Evolutionary conservation across 2,329 filamentous ascomycete species (phyloP), one percentile per base, ranked within the genome.

Genomic region (Cladosporium colombiae): DNA sequence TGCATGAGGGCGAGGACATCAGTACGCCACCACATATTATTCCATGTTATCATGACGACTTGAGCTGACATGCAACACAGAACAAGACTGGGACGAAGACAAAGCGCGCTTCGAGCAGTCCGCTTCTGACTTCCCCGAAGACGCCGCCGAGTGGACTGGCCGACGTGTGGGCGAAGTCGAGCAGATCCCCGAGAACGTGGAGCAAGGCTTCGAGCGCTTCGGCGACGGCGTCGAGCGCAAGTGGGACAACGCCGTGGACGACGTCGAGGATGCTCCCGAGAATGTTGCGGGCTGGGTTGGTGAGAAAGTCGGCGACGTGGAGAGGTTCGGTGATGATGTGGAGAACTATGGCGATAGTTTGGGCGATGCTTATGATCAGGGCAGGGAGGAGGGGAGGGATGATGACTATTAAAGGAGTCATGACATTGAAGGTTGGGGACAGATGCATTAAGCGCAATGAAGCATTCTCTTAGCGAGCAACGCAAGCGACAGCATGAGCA

Each of bases 1-100:
- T 79, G 77, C 78, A 83, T 66, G 81, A 82, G 65, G 80, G 79
- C 5, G 74, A 80, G 62, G 76, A 81, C 71, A 76, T 81, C 35
- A 72, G 78, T 79, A 70, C 62, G 75, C 6, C 29, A 55, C 18
- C 14, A 31, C 10, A 16, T 5, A 16, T 5, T 14, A 3, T 5
- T 4, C n/a, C 40, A 46, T 5, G 10, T 13, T 13, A 46, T 21
- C 8, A 46, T 46, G n/a, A n/a, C 49, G 1, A 8, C 10, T 14
- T 6, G 18, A 25, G 18, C 29, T 59, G 14, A 59, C 40, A 21
- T 14, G 3, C 8, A 16, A 18, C n/a, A 44, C 46, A 65, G 62
- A 69, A 11, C 53, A 67, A 14, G 68, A 69, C 61, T 65, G 65
- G 61, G 63, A 70, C 52, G 56, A 65, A 25, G 66, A 65, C 21